Percentiles rank a stretch among this genome's conserved stretches.
phyloP scores from a whole-genome alignment of 306 rosid genomes.

The Vachellia collinsii region DNA sequence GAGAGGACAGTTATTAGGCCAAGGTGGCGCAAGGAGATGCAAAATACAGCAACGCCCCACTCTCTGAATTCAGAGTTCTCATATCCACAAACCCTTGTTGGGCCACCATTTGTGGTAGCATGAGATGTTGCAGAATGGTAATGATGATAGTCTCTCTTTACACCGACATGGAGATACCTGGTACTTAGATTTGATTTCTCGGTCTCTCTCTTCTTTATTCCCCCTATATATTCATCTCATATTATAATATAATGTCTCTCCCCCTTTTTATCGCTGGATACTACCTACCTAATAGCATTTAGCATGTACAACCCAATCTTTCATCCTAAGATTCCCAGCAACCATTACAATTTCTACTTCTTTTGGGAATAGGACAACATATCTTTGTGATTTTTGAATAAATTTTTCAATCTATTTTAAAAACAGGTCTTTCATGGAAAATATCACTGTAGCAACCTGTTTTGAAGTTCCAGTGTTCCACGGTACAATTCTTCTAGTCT shows the following conservation, averaged over 20 bases:
- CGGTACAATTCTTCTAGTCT: background rate
- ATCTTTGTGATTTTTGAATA: background rate
- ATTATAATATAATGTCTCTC: background rate
- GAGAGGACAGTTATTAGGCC: background rate
- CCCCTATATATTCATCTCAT: background rate
- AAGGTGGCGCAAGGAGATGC: background rate
- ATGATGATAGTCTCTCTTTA: background rate
- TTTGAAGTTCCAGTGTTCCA: too few relatives aligned
- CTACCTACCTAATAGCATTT: too few relatives aligned
- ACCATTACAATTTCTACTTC: background rate
- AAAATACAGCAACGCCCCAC: background rate
- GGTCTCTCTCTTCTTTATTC: background rate
- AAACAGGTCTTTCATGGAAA: too few relatives aligned
- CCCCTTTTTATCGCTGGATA: too few relatives aligned
- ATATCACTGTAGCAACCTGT: too few relatives aligned
- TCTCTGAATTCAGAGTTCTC: background rate
- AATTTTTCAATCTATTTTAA: too few relatives aligned
- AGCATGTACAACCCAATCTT: background rate
- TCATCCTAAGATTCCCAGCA: background rate
- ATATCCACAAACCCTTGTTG: background rate
- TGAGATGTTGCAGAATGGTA: background rate
- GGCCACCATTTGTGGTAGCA: constrained; percentile 9
- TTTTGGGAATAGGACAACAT: background rate
- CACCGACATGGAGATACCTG: background rate
- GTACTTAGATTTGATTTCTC: background rate